Base-by-base conservation (phyloP, 345 rosid species). In the Nasturtium officinale region DNA sequence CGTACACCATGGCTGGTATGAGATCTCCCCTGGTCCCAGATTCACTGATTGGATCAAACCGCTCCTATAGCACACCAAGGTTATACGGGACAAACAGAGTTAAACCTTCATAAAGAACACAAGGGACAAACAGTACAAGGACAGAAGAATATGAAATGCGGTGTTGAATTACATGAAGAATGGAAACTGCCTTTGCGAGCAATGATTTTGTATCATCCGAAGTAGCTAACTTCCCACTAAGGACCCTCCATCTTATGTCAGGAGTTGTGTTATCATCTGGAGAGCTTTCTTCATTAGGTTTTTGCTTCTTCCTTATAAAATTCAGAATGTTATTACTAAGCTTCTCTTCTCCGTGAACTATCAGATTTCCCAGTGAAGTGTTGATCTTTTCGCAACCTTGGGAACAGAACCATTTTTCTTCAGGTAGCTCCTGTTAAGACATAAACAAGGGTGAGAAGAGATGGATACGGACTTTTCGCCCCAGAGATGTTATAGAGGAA, bases 371-470 rank as follows among this genome's bases (percentile, higher is more conserved):
- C 86, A 93, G 68, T 38, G 87, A 82, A 67, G 80, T 69, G 76
- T 87, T 75, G 56, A 89, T 83, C 37, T 61, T 84, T 60, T 64
- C 73, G 67, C 97, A 93, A 6, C 74, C 92, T 20, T 26, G 15
- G 57, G 90, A 82, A 78, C 98, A 93, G 73, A 89, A 90, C 98
- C 98, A 93, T 56, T 89, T 76, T 30, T 90, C 98, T 80, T 85
- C 61, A 20, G 98, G 97, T 85, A 94, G 80, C 61, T 85, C 96
- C 97, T 94, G 90, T 72, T 77, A 74, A 26, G 42, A 17, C 33
- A 61, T 61, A 12, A 54, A 46, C 54, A 62, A 37, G 51, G 38
- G 62, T 30, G 61, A 16, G 48, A 46, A 1, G 65, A 67, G 9
- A 57, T 38, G 17, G 2, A 7, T 47, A 17, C 16, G 55, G 21